These are phyloP conservation scores for Allomyces macrogynus DNA, from an alignment of 192 early-diverging fungal genomes.

Conservation along the genomic window DNA sequence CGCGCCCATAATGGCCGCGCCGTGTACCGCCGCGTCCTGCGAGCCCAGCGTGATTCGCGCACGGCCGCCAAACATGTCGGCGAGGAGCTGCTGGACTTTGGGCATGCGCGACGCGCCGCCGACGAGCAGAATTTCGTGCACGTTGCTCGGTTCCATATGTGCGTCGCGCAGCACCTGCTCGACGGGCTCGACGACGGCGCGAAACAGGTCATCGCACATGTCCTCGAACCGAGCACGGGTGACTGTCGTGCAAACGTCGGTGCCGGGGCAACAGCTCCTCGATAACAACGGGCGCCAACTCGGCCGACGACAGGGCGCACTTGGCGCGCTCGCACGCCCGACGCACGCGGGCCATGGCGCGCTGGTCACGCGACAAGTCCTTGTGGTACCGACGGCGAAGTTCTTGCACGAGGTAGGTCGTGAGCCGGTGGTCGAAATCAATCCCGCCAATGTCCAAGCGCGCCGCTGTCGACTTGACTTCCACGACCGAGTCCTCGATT, in stretches of 20 bases:
- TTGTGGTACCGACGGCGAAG: slow-evolving; percentile 88
- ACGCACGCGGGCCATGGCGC: slow-evolving; percentile 86
- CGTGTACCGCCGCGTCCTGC: slow-evolving; percentile 95
- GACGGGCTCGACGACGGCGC: slow-evolving; percentile 81
- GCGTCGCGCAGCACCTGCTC: slow-evolving; percentile 89
- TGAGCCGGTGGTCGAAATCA: slow-evolving; percentile 97
- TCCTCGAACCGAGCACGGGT: slow-evolving; percentile 98
- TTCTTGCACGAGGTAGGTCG: slow-evolving; percentile 81
- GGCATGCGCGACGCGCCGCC: slow-evolving; percentile 98
- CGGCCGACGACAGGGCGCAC: slow-evolving; percentile 81
- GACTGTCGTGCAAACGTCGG: slow-evolving; percentile 94
- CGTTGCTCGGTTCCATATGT: slow-evolving; percentile 73
- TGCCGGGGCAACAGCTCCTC: slow-evolving; percentile 89
- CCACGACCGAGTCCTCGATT: slow-evolving; percentile 94
- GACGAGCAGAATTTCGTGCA: slow-evolving; percentile 90
- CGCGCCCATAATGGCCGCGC: slow-evolving; percentile 93
- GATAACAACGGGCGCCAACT: slow-evolving; percentile 85
- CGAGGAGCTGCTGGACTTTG: slow-evolving; percentile 94
- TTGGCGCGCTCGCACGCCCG: slow-evolving; percentile 95
- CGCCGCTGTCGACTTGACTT: slow-evolving; percentile 96
- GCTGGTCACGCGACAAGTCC: slow-evolving; percentile 72
- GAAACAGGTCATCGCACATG: slow-evolving; percentile 91
- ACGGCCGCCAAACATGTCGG: slow-evolving; percentile 97
- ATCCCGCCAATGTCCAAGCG: slow-evolving; percentile 97
- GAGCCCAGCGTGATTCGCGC: slow-evolving; percentile 97